phyloP scores from a whole-genome alignment of 73 alveolate species.

The Paramecium caudatum region DNA sequence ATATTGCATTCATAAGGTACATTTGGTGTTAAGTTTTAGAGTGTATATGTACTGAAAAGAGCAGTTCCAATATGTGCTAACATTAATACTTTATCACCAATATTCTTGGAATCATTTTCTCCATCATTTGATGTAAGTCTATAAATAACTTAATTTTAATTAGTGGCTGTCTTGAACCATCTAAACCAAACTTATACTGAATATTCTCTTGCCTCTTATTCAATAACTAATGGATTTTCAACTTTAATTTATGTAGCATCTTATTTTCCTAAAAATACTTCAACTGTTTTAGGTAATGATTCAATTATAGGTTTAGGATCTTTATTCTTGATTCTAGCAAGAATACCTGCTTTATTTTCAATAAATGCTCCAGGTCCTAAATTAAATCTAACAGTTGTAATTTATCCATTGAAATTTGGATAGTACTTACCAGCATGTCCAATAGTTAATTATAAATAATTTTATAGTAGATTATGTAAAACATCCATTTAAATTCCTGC shows the following conservation, averaged over 20 bases:
- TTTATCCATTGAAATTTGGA: constrained; percentile 60
- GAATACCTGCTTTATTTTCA: constrained; percentile 46
- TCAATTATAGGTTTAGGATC: constrained; percentile 16
- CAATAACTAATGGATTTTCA: background rate
- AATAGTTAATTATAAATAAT: constrained; percentile 46
- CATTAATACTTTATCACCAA: constrained; percentile 57
- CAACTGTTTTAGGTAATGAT: background rate
- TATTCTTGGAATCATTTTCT: constrained; percentile 9
- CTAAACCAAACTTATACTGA: constrained; percentile 53
- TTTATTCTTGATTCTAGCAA: constrained; percentile 60
- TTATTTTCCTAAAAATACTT: constrained; percentile 18
- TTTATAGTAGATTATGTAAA: background rate
- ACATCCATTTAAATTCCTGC: constrained; percentile 62
- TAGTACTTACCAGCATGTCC: constrained; percentile 59
- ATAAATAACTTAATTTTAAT: constrained; percentile 4
- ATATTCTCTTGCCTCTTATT: constrained; percentile 56
- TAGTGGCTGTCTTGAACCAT: constrained; percentile 47
- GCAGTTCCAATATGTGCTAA: constrained; percentile 34
- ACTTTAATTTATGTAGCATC: constrained; percentile 10
- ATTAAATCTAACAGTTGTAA: constrained; percentile 53
- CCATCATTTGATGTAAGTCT: constrained; percentile 48
- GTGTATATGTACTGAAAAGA: constrained; percentile 1
- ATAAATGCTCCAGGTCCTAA: constrained; percentile 60
- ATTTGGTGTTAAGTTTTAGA: background rate
- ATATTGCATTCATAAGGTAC: constrained; percentile 35